A percentile compares a stretch with the other conserved stretches of the same genome.
These are phyloP conservation scores for Alternaria longipes DNA, from an alignment of 2,329 filamentous ascomycete species.

Conservation along the genomic window DNA sequence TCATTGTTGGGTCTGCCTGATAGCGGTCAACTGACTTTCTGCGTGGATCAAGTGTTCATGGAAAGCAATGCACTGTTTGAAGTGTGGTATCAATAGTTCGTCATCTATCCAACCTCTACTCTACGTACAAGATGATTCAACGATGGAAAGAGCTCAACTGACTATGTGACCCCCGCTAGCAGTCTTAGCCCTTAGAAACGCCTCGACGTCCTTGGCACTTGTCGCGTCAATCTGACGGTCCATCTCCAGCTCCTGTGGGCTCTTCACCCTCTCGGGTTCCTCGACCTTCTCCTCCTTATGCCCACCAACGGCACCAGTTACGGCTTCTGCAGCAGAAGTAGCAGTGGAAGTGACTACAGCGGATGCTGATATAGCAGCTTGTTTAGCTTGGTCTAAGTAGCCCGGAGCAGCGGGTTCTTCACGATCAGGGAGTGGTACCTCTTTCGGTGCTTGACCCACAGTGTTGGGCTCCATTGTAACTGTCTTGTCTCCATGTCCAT, in stretches of 20 bases:
- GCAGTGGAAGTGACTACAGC: slow-evolving; percentile 41
- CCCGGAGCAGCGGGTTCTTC: slow-evolving; percentile 46
- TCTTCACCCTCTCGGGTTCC: slow-evolving; percentile 33
- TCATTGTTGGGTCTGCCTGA: background rate
- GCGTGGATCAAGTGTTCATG: background rate
- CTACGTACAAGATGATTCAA: background rate
- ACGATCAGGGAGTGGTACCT: slow-evolving; percentile 50
- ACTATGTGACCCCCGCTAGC: background rate
- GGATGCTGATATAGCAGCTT: slow-evolving; percentile 43
- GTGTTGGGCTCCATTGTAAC: slow-evolving; percentile 59
- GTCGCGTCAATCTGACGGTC: slow-evolving; percentile 44
- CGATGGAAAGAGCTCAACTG: background rate
- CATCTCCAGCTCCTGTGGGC: slow-evolving; percentile 40
- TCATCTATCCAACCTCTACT: slow-evolving; percentile 3
- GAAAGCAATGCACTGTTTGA: background rate
- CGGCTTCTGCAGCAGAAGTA: slow-evolving; percentile 45
- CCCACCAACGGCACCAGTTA: slow-evolving; percentile 32
- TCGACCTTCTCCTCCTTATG: slow-evolving; percentile 33
- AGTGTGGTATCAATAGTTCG: slow-evolving; percentile 1
- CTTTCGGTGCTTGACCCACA: slow-evolving; percentile 60
- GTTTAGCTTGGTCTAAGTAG: slow-evolving; percentile 57
- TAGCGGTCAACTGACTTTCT: background rate
- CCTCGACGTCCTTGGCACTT: slow-evolving; percentile 42
- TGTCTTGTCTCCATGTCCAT: slow-evolving; percentile 57
- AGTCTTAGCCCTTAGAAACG: slow-evolving; percentile 43